A percentile compares a stretch with the other conserved stretches of the same genome.
These are phyloP conservation scores for Neofusicoccum sp. DNA, from an alignment of 2,329 filamentous ascomycete genomes.

Conservation along the genomic window DNA sequence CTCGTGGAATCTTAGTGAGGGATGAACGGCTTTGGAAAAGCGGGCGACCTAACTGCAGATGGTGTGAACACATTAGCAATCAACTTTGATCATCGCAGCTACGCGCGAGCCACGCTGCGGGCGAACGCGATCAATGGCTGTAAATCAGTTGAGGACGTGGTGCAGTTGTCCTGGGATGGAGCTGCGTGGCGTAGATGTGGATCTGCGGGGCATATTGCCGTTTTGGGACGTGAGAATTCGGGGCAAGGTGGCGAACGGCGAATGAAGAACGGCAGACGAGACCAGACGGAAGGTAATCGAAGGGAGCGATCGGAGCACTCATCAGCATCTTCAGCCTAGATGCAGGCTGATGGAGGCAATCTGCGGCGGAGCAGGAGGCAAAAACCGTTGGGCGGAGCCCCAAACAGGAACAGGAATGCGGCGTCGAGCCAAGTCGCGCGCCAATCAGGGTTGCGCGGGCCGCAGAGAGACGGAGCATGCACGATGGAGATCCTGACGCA, in stretches of 20 bases:
- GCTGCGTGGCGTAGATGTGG: constrained; percentile 9
- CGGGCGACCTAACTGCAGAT: too few species aligned
- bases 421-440: not conserved
- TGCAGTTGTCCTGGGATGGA: not conserved
- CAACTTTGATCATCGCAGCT: too few species aligned
- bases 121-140: not conserved
- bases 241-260: not conserved
- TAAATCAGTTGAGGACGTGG: not conserved
- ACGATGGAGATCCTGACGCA: constrained; percentile 8
- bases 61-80: too few species aligned
- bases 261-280: not conserved
- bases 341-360: too few species aligned
- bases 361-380: not conserved
- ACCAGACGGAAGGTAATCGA: not conserved
- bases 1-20: too few species aligned
- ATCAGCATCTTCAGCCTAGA: not conserved
- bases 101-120: too few species aligned
- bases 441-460: constrained; percentile 11
- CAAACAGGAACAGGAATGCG: constrained; percentile 7
- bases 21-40: too few species aligned
- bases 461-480: not conserved
- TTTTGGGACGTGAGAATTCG: not conserved
- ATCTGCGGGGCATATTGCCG: not conserved
- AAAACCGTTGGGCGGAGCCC: not conserved
- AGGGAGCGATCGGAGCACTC: not conserved